These are phyloP conservation scores for Aureobasidium pullulans DNA, from an alignment of 2,329 filamentous ascomycete species.

Conservation along the genomic window DNA sequence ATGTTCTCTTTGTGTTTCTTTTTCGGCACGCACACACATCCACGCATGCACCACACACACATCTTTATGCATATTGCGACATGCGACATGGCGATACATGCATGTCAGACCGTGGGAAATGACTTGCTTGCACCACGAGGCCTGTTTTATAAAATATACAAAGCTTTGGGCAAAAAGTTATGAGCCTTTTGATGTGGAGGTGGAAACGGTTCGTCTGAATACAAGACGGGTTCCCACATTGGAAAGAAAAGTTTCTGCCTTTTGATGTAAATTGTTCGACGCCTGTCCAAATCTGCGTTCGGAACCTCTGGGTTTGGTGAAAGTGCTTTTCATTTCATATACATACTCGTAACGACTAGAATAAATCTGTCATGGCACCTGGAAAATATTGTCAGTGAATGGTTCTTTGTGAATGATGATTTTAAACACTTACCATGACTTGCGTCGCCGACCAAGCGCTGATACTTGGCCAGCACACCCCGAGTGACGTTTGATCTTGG, in stretches of 20 bases:
- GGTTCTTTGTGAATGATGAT: neutral
- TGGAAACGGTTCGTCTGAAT: no score
- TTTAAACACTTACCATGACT: slow-evolving; percentile 55
- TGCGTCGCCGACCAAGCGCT: slow-evolving; percentile 77
- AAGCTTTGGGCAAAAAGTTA: no score
- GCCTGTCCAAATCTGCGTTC: no score
- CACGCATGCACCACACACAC: no score
- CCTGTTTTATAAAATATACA: neutral
- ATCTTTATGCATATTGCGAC: neutral
- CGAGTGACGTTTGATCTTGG: slow-evolving; percentile 68
- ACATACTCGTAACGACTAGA: slow-evolving; percentile 29
- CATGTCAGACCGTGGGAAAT: neutral
- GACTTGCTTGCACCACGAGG: neutral
- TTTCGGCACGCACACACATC: neutral
- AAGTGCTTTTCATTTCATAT: neutral
- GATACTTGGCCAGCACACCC: slow-evolving; percentile 86
- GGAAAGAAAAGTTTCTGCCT: no score
- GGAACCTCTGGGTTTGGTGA: no score
- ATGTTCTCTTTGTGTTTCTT: no score
- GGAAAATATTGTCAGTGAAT: neutral
- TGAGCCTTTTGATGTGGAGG: no score
- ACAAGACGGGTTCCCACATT: no score
- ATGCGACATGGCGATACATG: neutral
- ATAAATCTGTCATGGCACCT: slow-evolving; percentile 71
- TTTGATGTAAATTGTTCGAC: no score